These are phyloP conservation scores for Striga asiatica DNA, from an alignment of 257 asterid species.

Conservation along the genomic window DNA sequence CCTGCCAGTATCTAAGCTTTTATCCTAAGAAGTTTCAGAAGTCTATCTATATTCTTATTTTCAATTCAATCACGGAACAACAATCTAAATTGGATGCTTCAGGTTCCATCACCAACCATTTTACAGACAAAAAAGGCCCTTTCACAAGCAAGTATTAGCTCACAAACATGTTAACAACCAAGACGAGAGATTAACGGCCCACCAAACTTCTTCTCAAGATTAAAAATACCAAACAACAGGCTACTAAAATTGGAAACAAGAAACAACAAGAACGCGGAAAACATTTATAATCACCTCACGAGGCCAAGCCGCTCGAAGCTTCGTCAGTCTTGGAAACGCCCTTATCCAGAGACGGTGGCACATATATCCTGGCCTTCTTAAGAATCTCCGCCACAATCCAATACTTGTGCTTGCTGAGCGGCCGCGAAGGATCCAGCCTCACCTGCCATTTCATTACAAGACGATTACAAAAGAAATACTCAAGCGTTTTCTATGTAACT, in stretches of 20 bases:
- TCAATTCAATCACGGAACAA: neutral
- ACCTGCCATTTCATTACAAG: constrained; percentile 31
- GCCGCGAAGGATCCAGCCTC: constrained; percentile 67
- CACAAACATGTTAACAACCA: neutral
- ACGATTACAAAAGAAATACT: neutral
- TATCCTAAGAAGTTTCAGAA: too few relatives aligned
- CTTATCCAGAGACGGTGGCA: constrained; percentile 25
- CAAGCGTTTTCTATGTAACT: too few relatives aligned
- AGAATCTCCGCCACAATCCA: constrained; percentile 73
- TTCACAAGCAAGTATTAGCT: neutral
- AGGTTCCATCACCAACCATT: neutral
- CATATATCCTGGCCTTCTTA: constrained; percentile 57
- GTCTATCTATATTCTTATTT: too few relatives aligned
- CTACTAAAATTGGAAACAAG: neutral
- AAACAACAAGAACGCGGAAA: neutral
- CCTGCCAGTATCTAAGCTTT: too few relatives aligned
- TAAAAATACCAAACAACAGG: too few relatives aligned
- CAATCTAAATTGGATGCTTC: neutral
- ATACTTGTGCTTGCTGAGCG: constrained; percentile 58
- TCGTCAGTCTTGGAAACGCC: constrained; percentile 12
- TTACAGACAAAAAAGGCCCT: neutral
- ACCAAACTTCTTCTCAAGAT: too few relatives aligned
- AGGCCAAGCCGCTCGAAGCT: constrained; percentile 11
- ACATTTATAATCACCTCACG: constrained; percentile 13
- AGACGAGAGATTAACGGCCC: neutral